A percentile compares a stretch with the other conserved stretches of the same genome.
These are phyloP conservation scores for Agaricus subrufescens DNA, from an alignment of 768 basidiomycete genomes.

Conservation along the genomic window DNA sequence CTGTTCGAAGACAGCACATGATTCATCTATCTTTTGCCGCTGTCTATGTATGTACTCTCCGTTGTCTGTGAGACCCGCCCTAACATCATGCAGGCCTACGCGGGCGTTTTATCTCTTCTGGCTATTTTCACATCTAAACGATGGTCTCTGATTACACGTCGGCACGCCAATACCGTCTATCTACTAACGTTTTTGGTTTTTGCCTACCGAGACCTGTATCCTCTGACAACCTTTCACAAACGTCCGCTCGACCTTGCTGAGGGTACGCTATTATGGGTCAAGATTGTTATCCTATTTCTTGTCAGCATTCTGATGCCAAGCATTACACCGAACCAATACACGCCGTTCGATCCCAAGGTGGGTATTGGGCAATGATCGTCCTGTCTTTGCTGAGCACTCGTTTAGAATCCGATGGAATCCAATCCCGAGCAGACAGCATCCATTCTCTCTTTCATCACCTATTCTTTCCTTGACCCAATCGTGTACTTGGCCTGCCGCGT, in stretches of 20 bases:
- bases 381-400: neutral
- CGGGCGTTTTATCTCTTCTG: slow-evolving; percentile 32
- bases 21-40: slow-evolving; percentile 21
- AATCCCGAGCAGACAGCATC: slow-evolving; percentile 53
- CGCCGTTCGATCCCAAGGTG: slow-evolving; percentile 14
- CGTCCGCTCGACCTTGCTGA: slow-evolving; percentile 11
- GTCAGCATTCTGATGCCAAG: slow-evolving; percentile 10
- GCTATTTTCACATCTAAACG: slow-evolving; percentile 33
- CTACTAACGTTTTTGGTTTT: slow-evolving; percentile 13
- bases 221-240: slow-evolving; percentile 10
- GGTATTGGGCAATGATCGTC: neutral
- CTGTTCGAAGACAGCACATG: slow-evolving; percentile 19
- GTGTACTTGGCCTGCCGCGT: slow-evolving; percentile 42
- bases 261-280: slow-evolving; percentile 15
- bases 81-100: neutral
- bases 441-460: slow-evolving; percentile 37
- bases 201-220: slow-evolving; percentile 15
- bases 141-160: slow-evolving; percentile 31
- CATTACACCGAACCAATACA: slow-evolving; percentile 12
- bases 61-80: slow-evolving; percentile 23
- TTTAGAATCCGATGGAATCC: slow-evolving; percentile 29
- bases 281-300: slow-evolving; percentile 11
- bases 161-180: slow-evolving; percentile 30
- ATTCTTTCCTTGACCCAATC: slow-evolving; percentile 52
- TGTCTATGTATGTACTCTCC: slow-evolving; percentile 11